Evolutionary conservation across 176 grass and related monocot genomes (phyloP), one percentile per base, ranked within the genome.

Genomic region (Triticum dicoccoides): DNA sequence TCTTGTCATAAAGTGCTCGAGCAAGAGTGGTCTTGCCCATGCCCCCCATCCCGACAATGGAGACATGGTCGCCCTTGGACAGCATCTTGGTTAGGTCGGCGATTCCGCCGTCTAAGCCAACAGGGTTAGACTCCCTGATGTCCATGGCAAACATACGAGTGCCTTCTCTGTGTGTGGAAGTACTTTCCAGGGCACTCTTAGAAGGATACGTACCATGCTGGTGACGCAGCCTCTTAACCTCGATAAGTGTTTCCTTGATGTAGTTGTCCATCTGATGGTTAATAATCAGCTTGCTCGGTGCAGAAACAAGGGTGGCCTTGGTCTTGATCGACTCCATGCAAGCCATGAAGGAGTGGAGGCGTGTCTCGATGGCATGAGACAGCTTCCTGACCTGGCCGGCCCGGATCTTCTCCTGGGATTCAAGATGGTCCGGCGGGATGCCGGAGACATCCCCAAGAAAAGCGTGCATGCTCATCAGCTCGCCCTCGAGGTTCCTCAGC

Each of bases 241-340:
- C 18, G 14, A 4, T 34, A 0, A 0, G 6, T 9, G 2, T 33
- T 0, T 68, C 65, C 18, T 35, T 33, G 65, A 68, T 14, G 65
- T 18, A 68, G 5, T 0, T 4, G 65, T 0, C 14, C 0, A 68
- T 18, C 0, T 35, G 0, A 34, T 68, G 30, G 4, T 68, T 68
- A 68, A 34, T 18, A 1, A 0, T 0, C 13, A 2, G 0, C 30
- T 18, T 20, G 2, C 0, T 68, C 13, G 6, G 29, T 0, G 0
- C 11, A 67, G 30, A 2, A 17, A 33, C 0, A 2, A 24, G 5
- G 39, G 0, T 41, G 29, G 12, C 7, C 37, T 38, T 38, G 6
- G 0, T 6, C 65, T 68, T 69, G 14, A 7, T 20, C 1, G 30
- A 69, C 7, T 69, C 17, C 15, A 69, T 35, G 66, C 15, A 0